Conservation (phyloP, 73 alveolate species). For the Breviolum minutum region DNA sequence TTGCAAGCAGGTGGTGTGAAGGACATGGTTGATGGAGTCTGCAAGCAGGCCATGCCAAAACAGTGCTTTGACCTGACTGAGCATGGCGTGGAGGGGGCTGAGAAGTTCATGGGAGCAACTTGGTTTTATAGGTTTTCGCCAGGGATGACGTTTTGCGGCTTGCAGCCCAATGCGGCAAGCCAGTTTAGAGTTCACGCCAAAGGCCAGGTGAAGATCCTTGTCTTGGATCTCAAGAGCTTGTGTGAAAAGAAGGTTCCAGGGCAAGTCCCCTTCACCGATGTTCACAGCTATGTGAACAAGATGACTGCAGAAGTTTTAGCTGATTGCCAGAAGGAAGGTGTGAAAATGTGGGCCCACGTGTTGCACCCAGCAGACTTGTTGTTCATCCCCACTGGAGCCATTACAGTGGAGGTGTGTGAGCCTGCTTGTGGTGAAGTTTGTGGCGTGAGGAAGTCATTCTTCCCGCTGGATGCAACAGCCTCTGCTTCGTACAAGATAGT, state of each 20-base stretch:
- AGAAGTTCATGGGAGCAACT: background rate
- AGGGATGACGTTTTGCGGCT: background rate
- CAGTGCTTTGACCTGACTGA: background rate
- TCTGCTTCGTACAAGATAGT: background rate
- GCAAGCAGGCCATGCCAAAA: background rate
- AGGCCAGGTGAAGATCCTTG: background rate
- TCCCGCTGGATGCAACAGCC: background rate
- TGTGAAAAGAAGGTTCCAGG: background rate
- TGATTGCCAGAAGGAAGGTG: background rate
- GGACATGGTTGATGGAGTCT: background rate
- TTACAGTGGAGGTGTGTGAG: background rate
- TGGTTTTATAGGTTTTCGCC: constrained; percentile 23
- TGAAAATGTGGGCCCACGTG: background rate
- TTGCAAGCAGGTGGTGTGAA: constrained; percentile 26
- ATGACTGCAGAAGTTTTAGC: background rate
- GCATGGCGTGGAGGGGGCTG: background rate
- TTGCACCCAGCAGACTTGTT: background rate
- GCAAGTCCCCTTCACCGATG: background rate
- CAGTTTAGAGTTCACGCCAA: constrained; percentile 11
- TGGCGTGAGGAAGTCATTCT: background rate
- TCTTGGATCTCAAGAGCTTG: background rate
- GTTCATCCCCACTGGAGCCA: background rate
- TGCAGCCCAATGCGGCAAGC: constrained; percentile 32
- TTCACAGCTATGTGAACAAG: too few relatives aligned
- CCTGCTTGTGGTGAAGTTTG: background rate